These are phyloP conservation scores for Aspergillus funiculosus DNA, from an alignment of 495 filamentous ascomycete species.

Conservation along the genomic window DNA sequence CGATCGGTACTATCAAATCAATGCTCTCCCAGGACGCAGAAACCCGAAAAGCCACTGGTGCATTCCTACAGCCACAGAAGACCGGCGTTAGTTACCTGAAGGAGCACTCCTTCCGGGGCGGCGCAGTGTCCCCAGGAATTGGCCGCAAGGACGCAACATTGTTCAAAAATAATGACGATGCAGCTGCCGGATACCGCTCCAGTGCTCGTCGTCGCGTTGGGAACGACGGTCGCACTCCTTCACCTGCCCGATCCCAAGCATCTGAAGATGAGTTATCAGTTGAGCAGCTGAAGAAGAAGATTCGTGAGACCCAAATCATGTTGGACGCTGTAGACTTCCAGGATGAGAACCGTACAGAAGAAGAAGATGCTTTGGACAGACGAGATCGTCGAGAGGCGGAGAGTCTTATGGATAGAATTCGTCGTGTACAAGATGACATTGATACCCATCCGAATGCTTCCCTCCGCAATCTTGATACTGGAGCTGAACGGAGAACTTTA, in stretches of 20 bases:
- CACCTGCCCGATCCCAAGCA: slow-evolving; percentile 64
- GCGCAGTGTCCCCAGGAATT: slow-evolving; percentile 33
- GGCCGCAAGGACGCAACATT: slow-evolving; percentile 89
- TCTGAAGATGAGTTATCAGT: slow-evolving; percentile 78
- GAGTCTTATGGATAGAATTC: slow-evolving; percentile 85
- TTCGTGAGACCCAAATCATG: slow-evolving; percentile 89
- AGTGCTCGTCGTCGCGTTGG: slow-evolving; percentile 82
- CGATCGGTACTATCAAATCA: slow-evolving; percentile 87
- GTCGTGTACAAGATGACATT: slow-evolving; percentile 95
- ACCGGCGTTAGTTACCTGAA: slow-evolving; percentile 98
- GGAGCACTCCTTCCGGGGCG: slow-evolving; percentile 79
- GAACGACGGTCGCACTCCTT: slow-evolving; percentile 69
- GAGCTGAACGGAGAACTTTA: slow-evolving; percentile 77
- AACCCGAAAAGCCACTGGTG: slow-evolving; percentile 72
- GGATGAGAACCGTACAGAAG: slow-evolving; percentile 81
- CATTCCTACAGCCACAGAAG: slow-evolving; percentile 83
- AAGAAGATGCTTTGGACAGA: slow-evolving; percentile 88
- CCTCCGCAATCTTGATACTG: slow-evolving; percentile 67
- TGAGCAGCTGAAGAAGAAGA: slow-evolving; percentile 86
- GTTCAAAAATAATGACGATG: slow-evolving; percentile 93
- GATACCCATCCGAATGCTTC: slow-evolving; percentile 81
- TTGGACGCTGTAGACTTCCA: slow-evolving; percentile 97
- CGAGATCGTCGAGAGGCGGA: slow-evolving; percentile 88
- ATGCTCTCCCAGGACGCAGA: slow-evolving; percentile 88
- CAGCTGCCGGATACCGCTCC: slow-evolving; percentile 78